Evolutionary conservation across 1,284 basidiomycete species (phyloP), one percentile per base, ranked within the genome.

Genomic region (Trametes pubescens): DNA sequence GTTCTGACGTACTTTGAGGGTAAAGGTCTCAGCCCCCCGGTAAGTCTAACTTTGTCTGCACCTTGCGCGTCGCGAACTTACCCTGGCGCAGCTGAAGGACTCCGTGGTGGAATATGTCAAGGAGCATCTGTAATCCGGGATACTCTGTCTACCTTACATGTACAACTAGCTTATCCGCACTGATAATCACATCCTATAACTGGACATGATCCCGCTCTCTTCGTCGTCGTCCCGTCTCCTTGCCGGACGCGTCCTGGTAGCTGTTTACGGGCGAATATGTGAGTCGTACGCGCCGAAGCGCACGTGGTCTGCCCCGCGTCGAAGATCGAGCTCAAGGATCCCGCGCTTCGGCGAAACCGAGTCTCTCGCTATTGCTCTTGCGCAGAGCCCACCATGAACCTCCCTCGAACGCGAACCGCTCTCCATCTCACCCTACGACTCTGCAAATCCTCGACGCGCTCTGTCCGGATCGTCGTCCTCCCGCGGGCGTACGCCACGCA

Each of bases 1-100:
- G 78, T 93, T 34, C 74, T 91, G 57, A 84, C 90, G 43, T 94
- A 93, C 73, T 92, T 93, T 71, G 86, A 88, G 62, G 88, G 85
- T 32, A 77, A 83, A 32, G 88, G 87, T 6, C 82, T 89, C 26
- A 93, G 91, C 73, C 90, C 91, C 40, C 80, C 88, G 54, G 91
- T 93, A 71, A 74, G 90, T 79, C 8, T 10, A 11, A 34, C 40
- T 0, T 6, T 2, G 24, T 24, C 2, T 4, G 48, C 4, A 18
- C 18, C 35, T 24, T 37, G 29, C 26, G 4, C 21, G 16, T 10
- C 14, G 11, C 38, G 14, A 1, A 35, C 48, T 65, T 32, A 66
- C 2, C 18, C 24, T 8, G 1, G 26, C 32, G 8, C 57, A 77
- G 76, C 64, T 77, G 40, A 76, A 76, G 65, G 66, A 74, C 35